Base-by-base conservation (phyloP, 495 filamentous ascomycete genomes). In the Penicillium paradoxum region DNA sequence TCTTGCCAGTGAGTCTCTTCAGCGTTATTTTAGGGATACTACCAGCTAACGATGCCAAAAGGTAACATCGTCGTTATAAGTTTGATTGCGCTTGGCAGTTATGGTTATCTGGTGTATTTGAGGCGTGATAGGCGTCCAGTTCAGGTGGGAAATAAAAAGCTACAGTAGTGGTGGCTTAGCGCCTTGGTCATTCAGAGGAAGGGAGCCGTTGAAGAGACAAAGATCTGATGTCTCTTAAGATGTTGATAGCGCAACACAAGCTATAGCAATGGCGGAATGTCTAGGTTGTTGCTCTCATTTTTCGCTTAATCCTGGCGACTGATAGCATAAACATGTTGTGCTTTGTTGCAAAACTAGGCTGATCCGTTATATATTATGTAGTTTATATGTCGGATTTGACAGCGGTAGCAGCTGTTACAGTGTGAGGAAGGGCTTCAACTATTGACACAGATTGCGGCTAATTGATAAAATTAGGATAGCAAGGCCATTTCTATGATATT, bases 11-110 rank as follows among this genome's bases (percentile, higher is more conserved):
- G 21, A 43, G 57, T 44, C 15, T 32, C n/a, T 14, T 25, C 25
- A 32, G 10, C 4, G 29, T 9, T 8, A 43, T 10, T 1, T 19
- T n/a, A 6, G 15, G 4, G 7, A 27, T 3, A 7, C 4, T 6
- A 32, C 8, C 1, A 17, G 21, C 45, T 53, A 37, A 57, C 19
- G 22, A 8, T 38, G 0, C n/a, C n/a, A 33, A 37, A 18, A 62
- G 59, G 59, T 24, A 62, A 62, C 45, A 33, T 62, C 10, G 29
- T 62, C n/a, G 29, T 59, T 3, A 50, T 62, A 19, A 44, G 32
- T 2, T 4, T 62, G 1, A 52, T 62, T 9, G 59, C 48, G 6
- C 45, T 29, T 14, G 55, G 56, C 8, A 21, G 29, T 6, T 58
- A 53, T 44, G 55, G 52, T 4, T 62, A 55, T 14, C 1, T 59